Evolutionary conservation across 208 protist genomes (phyloP).

Genomic region (Tritrichomonas foetus): DNA sequence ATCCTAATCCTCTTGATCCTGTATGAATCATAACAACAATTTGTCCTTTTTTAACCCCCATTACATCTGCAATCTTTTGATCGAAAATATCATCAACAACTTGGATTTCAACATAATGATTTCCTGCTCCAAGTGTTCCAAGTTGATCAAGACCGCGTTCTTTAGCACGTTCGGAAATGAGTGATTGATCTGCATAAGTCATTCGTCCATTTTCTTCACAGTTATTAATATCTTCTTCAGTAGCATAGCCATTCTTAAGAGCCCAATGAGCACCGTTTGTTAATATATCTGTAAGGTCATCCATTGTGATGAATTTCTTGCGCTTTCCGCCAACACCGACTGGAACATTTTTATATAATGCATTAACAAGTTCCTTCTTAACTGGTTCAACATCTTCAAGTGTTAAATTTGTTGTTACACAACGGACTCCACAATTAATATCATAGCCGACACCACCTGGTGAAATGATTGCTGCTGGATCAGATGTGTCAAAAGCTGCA

Average conservation of each 20-base stretch:
- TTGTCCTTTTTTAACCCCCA: slow-evolving; percentile 70
- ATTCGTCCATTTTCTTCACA: slow-evolving; percentile 70
- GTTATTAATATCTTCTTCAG: slow-evolving; percentile 73
- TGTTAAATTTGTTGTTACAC: slow-evolving; percentile 71
- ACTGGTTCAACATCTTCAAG: slow-evolving; percentile 56
- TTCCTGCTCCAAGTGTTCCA: slow-evolving; percentile 74
- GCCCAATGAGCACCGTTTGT: slow-evolving; percentile 74
- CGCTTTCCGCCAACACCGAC: slow-evolving; percentile 23
- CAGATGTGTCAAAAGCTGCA: too few relatives aligned
- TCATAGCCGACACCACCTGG: slow-evolving; percentile 74
- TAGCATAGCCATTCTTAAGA: slow-evolving; percentile 68
- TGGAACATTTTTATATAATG: neutral
- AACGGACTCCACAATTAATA: slow-evolving; percentile 80
- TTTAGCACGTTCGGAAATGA: slow-evolving; percentile 67
- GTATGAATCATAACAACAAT: slow-evolving; percentile 73
- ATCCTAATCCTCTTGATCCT: slow-evolving; percentile 72
- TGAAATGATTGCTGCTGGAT: slow-evolving; percentile 71
- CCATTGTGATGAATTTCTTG: neutral
- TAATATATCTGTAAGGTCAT: slow-evolving; percentile 62
- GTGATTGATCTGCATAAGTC: slow-evolving; percentile 60
- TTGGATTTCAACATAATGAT: slow-evolving; percentile 70
- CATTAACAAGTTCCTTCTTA: neutral
- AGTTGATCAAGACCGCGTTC: slow-evolving; percentile 65
- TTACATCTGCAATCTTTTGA: slow-evolving; percentile 58
- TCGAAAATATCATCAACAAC: slow-evolving; percentile 74